Percentiles rank a stretch among this genome's conserved stretches.
phyloP scores from a whole-genome alignment of 306 rosid genomes.

The Notholithocarpus densiflorus region DNA sequence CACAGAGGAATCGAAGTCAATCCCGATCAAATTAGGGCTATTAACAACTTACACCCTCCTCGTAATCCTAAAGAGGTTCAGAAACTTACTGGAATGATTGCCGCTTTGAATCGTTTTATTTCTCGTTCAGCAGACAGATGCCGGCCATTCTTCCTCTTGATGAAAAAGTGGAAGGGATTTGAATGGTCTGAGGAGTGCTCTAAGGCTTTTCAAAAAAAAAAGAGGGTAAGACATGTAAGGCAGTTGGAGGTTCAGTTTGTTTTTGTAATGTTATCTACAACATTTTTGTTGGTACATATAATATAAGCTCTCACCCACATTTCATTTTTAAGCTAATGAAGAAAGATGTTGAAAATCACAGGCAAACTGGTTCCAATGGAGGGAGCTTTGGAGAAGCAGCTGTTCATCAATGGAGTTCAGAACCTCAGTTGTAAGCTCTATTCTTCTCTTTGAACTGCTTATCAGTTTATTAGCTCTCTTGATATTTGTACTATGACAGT shows the following conservation, averaged over 20 bases:
- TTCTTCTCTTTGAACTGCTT: constrained; percentile 8
- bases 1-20: too few species aligned
- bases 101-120: too few species aligned
- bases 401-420: constrained; percentile 38
- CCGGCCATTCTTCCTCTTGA: too few species aligned
- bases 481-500: not conserved
- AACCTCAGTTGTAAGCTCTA: constrained; percentile 42
- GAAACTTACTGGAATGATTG: too few species aligned
- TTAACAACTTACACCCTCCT: too few species aligned
- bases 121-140: too few species aligned
- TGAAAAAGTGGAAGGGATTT: too few species aligned
- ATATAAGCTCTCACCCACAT: not conserved
- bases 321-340: not conserved
- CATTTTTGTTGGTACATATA: not conserved
- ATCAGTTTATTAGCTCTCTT: not conserved
- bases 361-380: constrained; percentile 19
- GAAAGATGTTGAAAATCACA: constrained; percentile 18
- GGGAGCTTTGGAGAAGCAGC: constrained; percentile 39
- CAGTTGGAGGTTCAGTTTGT: constrained; percentile 8
- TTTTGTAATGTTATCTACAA: constrained; percentile 22
- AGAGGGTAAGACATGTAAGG: constrained; percentile 21
- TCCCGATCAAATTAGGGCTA: too few species aligned
- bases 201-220: too few species aligned
- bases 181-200: too few species aligned
- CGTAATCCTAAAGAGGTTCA: too few species aligned